Evolutionary conservation across 78 protist species (phyloP).

Genomic region (Dictyostelium brefeldianum): DNA sequence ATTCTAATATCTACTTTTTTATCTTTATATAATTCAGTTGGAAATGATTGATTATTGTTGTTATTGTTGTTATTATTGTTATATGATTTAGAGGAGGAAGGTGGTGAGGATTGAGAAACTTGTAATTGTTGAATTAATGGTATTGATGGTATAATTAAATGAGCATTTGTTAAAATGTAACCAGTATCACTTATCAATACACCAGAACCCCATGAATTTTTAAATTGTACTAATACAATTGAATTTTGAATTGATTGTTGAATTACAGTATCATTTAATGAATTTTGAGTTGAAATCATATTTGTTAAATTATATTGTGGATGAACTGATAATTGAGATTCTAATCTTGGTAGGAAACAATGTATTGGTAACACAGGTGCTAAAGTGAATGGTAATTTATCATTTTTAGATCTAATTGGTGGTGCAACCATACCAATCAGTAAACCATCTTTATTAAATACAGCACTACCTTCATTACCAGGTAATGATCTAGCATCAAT

Average conservation of each 20-base stretch:
- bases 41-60: neutral
- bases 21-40: slow-evolving; percentile 8
- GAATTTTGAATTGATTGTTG: slow-evolving; percentile 14
- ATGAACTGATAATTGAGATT: neutral
- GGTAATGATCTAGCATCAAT: slow-evolving; percentile 76
- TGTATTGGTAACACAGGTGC: slow-evolving; percentile 52
- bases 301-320: neutral
- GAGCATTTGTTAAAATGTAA: slow-evolving; percentile 66
- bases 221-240: slow-evolving; percentile 68
- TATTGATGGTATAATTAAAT: slow-evolving; percentile 60
- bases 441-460: slow-evolving; percentile 11
- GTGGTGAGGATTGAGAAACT: neutral
- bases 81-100: neutral
- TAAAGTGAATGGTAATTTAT: slow-evolving; percentile 64
- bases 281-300: too few relatives aligned
- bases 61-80: neutral
- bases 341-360: neutral
- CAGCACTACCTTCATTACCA: slow-evolving; percentile 75
- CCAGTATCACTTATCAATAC: slow-evolving; percentile 55
- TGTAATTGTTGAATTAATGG: slow-evolving; percentile 6
- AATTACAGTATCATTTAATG: neutral
- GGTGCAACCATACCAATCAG: slow-evolving; percentile 47
- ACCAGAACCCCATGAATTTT: slow-evolving; percentile 77
- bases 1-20: slow-evolving; percentile 44
- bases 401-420: slow-evolving; percentile 63